Conservation (phyloP, 257 asterid genomes). For the Solanum virginianum region DNA sequence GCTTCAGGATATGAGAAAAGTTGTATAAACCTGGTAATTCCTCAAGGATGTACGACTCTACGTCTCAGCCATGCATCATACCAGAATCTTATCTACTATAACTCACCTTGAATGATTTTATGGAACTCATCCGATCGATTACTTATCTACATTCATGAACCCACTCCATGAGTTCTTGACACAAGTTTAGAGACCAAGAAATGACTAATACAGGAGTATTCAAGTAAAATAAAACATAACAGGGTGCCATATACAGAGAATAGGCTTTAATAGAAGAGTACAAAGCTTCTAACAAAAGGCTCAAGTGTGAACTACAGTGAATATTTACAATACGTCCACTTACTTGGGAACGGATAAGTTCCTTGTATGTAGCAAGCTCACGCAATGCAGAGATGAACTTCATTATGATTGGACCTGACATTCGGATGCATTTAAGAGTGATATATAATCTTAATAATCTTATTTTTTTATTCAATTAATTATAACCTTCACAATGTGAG, state of each 20-base stretch:
- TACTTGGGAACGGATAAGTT: slow-evolving; percentile 92
- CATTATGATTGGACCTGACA: slow-evolving; percentile 77
- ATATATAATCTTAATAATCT: background rate
- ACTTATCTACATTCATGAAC: background rate
- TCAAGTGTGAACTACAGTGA: background rate
- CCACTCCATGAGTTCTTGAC: background rate
- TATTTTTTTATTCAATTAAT: background rate
- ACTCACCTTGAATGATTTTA: background rate
- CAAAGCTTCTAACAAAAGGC: background rate
- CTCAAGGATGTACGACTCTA: background rate
- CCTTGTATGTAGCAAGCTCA: slow-evolving; percentile 92
- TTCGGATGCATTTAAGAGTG: background rate
- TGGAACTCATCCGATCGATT: background rate
- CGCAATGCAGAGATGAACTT: slow-evolving; percentile 62
- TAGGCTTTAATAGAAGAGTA: background rate
- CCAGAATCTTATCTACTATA: background rate
- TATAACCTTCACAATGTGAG: background rate
- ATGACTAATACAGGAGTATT: background rate
- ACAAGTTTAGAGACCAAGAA: background rate
- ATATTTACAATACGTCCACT: slow-evolving; percentile 14
- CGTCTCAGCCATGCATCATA: background rate
- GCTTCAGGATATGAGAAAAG: background rate
- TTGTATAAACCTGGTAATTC: background rate
- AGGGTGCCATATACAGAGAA: background rate
- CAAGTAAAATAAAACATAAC: background rate